phyloP scores from a whole-genome alignment of 306 rosid genomes.

The Cucurbita pepo region DNA sequence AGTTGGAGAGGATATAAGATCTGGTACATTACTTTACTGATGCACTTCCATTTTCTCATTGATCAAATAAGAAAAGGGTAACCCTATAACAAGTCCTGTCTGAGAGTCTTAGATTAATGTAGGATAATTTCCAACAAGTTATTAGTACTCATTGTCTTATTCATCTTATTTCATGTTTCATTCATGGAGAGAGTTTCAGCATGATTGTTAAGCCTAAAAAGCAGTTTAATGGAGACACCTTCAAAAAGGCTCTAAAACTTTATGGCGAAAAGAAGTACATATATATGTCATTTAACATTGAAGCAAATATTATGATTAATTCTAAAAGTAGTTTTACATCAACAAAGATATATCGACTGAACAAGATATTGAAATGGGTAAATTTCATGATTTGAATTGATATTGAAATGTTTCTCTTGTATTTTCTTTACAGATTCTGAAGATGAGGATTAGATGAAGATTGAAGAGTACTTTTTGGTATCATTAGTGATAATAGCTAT shows the following conservation, averaged over 20 bases:
- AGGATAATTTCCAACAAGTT: neutral
- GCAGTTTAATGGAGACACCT: neutral
- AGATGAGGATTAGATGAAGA: conserved; percentile 50
- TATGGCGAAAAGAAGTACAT: neutral
- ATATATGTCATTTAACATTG: neutral
- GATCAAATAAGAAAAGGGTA: neutral
- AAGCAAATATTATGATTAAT: neutral
- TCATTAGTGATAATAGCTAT: conserved; percentile 21
- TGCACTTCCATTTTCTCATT: neutral
- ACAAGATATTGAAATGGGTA: neutral
- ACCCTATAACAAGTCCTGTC: neutral
- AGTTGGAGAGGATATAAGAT: conserved; percentile 99
- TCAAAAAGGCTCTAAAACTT: neutral
- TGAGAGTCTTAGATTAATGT: neutral
- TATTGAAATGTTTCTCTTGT: conserved; percentile 2
- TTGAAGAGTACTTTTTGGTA: conserved; percentile 11
- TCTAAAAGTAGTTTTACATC: neutral
- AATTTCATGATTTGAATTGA: neutral
- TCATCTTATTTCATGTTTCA: neutral
- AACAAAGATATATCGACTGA: neutral
- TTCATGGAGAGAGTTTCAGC: neutral
- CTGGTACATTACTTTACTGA: conserved; percentile 35
- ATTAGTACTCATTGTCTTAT: neutral
- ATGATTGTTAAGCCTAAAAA: neutral
- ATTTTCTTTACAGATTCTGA: conserved; percentile 67